phyloP scores from a whole-genome alignment of 371 early-diverging fungal species.

The Rhizopus arrhizus region DNA sequence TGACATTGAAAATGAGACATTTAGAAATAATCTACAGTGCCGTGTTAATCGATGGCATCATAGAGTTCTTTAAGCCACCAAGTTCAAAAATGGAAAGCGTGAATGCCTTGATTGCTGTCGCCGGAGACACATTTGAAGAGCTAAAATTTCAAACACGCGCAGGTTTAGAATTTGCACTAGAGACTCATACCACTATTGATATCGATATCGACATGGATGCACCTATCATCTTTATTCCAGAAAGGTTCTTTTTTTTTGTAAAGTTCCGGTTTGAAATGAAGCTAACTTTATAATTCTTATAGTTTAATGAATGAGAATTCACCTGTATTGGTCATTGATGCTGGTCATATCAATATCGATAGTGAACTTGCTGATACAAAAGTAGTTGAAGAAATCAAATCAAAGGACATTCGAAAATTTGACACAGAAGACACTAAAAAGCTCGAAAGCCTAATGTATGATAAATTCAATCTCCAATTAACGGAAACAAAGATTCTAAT shows the following conservation, averaged over 20 bases:
- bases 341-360: conserved; percentile 78
- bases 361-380: conserved; percentile 70
- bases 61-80: conserved; percentile 75
- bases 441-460: conserved; percentile 76
- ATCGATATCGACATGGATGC: conserved; percentile 83
- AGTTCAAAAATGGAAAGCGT: conserved; percentile 60
- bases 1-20: conserved; percentile 74
- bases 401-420: conserved; percentile 52
- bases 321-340: conserved; percentile 73
- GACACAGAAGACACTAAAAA: conserved; percentile 58
- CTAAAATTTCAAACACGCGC: conserved; percentile 76
- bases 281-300: not conserved
- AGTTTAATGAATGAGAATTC: conserved; percentile 43
- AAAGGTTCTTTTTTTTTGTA: conserved; percentile 43
- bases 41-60: conserved; percentile 59
- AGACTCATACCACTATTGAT: conserved; percentile 76
- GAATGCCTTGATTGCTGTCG: conserved; percentile 64
- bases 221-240: conserved; percentile 84
- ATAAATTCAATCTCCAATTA: conserved; percentile 73
- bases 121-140: conserved; percentile 74
- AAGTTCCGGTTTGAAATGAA: not conserved
- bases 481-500: conserved; percentile 70
- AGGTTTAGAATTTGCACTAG: conserved; percentile 77
- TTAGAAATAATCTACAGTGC: conserved; percentile 83
- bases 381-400: conserved; percentile 58